Evolutionary conservation across 345 rosid species (phyloP).

Genomic region (Gossypium longicalyx): DNA sequence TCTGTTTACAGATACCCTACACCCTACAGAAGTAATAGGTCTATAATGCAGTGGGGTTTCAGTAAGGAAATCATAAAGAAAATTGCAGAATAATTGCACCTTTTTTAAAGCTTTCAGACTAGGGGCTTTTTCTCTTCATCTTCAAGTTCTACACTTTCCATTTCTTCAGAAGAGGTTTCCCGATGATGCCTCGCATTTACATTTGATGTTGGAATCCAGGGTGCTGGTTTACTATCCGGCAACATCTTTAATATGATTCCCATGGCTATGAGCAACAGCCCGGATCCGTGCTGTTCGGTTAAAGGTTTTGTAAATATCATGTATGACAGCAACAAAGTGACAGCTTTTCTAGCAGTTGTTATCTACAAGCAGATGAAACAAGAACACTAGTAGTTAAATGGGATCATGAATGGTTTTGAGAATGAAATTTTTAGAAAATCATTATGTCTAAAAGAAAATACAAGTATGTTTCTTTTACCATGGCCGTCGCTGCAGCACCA

Average conservation of each 20-base stretch:
- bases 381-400: not conserved
- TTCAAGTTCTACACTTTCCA: slow-evolving; percentile 18
- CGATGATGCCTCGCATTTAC: slow-evolving; percentile 14
- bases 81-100: not conserved
- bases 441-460: not conserved
- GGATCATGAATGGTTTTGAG: not conserved
- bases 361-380: slow-evolving; percentile 25
- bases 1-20: not conserved
- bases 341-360: slow-evolving; percentile 70
- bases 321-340: slow-evolving; percentile 75
- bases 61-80: not conserved
- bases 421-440: not conserved
- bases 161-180: slow-evolving; percentile 21
- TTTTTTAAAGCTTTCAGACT: slow-evolving; percentile 28
- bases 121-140: slow-evolving; percentile 54
- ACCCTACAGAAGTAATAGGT: not conserved
- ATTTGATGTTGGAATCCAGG: slow-evolving; percentile 14
- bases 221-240: slow-evolving; percentile 23
- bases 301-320: slow-evolving; percentile 86
- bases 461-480: slow-evolving; percentile 40
- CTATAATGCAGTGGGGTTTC: not conserved
- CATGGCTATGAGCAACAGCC: slow-evolving; percentile 71
- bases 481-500: slow-evolving; percentile 97
- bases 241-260: slow-evolving; percentile 61
- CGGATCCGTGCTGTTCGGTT: slow-evolving; percentile 73